phyloP scores from a whole-genome alignment of 768 basidiomycete genomes.

The Termitomyces sp. region DNA sequence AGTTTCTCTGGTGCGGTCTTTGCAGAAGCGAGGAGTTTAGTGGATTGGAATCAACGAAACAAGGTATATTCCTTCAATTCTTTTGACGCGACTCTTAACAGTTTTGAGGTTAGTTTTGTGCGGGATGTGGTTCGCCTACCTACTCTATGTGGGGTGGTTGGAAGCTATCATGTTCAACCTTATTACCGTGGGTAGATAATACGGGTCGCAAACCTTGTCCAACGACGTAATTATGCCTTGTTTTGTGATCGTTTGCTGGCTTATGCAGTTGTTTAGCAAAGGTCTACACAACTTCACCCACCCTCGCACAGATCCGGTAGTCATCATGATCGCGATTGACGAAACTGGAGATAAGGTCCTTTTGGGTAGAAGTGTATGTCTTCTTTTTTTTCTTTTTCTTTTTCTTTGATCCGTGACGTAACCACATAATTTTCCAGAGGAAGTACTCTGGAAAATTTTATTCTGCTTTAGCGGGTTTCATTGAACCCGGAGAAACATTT shows the following conservation, averaged over 20 bases:
- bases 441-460: slow-evolving; percentile 71
- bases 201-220: slow-evolving; percentile 62
- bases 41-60: slow-evolving; percentile 93
- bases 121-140: slow-evolving; percentile 76
- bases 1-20: slow-evolving; percentile 70
- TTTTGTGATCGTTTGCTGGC: background rate
- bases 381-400: background rate
- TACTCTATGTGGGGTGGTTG: slow-evolving; percentile 95
- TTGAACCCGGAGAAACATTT: slow-evolving; percentile 91
- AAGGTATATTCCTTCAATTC: slow-evolving; percentile 42
- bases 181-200: slow-evolving; percentile 74
- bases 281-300: slow-evolving; percentile 87
- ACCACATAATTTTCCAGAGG: slow-evolving; percentile 34
- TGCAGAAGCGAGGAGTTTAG: slow-evolving; percentile 73
- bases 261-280: slow-evolving; percentile 40
- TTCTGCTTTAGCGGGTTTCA: slow-evolving; percentile 90
- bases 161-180: slow-evolving; percentile 80
- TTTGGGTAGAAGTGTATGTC: slow-evolving; percentile 77
- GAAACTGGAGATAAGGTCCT: slow-evolving; percentile 79
- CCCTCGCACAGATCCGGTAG: slow-evolving; percentile 82
- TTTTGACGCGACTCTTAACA: background rate
- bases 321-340: slow-evolving; percentile 87
- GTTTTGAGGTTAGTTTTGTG: slow-evolving; percentile 65
- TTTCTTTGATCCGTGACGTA: background rate
- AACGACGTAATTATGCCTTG: slow-evolving; percentile 46